Conservation (phyloP, 768 basidiomycete species). For the Collybiopsis confluens region DNA sequence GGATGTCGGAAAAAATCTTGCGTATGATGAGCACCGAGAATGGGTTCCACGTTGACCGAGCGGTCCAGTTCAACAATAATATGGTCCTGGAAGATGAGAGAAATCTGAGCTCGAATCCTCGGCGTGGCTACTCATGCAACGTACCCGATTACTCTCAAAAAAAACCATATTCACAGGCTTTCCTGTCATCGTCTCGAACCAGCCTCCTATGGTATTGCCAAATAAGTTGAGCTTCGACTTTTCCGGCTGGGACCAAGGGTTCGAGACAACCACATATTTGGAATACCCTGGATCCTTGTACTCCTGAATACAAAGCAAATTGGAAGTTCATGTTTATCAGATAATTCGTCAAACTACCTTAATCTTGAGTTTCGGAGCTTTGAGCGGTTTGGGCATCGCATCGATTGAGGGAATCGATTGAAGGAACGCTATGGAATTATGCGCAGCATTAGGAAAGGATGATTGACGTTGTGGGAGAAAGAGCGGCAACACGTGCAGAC, state of each 20-base stretch:
- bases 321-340: not conserved
- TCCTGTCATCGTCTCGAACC: constrained; percentile 1
- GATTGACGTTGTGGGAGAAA: too few relatives aligned
- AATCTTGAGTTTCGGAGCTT: too few relatives aligned
- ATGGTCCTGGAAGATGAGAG: too few relatives aligned
- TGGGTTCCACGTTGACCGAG: not conserved
- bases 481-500: too few relatives aligned
- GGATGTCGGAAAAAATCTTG: not conserved
- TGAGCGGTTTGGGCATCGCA: too few relatives aligned
- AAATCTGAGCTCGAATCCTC: too few relatives aligned
- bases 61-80: constrained; percentile 1
- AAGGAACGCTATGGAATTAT: too few relatives aligned
- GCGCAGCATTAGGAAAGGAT: too few relatives aligned
- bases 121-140: not conserved
- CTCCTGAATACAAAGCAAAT: not conserved
- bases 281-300: not conserved
- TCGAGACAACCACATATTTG: constrained; percentile 1
- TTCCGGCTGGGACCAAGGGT: not conserved
- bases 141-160: not conserved
- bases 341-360: too few relatives aligned
- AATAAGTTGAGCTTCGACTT: not conserved
- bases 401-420: too few relatives aligned
- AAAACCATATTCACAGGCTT: not conserved
- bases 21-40: constrained; percentile 3
- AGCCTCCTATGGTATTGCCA: not conserved